Evolutionary conservation across 2,329 filamentous ascomycete genomes (phyloP).

Genomic region (Apiospora kogelbergensis): DNA sequence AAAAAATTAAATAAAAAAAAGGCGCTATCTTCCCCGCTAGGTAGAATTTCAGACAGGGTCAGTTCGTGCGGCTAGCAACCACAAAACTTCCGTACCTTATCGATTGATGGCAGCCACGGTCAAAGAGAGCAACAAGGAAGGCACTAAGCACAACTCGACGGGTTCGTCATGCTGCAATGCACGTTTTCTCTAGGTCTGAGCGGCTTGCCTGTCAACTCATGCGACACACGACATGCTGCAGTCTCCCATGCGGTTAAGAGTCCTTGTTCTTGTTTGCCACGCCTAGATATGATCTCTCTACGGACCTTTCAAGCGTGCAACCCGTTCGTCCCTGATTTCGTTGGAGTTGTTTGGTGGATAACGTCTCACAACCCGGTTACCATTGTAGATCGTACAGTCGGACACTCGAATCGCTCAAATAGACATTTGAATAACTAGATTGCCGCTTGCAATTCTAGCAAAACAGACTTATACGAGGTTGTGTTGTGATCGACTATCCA

Average conservation of each 20-base stretch:
- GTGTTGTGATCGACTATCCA: no score
- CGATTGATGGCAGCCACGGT: not conserved
- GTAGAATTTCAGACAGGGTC: not conserved
- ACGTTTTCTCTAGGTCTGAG: constrained; percentile 2
- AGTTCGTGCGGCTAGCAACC: not conserved
- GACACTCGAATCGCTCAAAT: no score
- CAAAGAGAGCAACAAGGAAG: not conserved
- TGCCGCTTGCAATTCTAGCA: not conserved
- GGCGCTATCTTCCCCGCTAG: constrained; percentile 3
- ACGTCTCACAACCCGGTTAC: not conserved
- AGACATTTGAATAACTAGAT: not conserved
- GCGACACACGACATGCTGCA: no score
- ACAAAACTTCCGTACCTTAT: constrained; percentile 1
- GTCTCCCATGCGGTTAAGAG: not conserved
- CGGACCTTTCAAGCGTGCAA: not conserved
- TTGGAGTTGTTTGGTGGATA: not conserved
- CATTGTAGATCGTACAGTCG: no score
- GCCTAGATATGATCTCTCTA: not conserved
- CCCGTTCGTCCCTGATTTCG: no score
- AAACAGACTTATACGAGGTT: not conserved
- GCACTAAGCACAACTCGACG: not conserved
- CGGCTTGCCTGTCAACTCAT: constrained; percentile 2
- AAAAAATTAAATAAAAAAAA: not conserved
- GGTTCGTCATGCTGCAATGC: not conserved
- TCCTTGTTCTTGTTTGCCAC: not conserved